Evolutionary conservation across 331 rosid species (phyloP).

Genomic region (Dryas integrifolia): DNA sequence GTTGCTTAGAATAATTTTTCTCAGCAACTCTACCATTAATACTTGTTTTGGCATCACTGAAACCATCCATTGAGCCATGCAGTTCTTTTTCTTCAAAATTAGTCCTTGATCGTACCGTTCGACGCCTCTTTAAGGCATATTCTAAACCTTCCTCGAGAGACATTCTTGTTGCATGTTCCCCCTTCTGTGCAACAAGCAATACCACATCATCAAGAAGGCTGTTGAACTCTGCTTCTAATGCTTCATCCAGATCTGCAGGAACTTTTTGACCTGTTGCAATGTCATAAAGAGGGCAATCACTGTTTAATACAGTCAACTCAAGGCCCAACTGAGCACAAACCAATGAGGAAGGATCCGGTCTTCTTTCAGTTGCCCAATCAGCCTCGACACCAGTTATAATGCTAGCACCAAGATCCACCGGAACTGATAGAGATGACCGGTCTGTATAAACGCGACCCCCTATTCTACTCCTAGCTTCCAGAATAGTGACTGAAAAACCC

Average conservation of each 20-base stretch:
- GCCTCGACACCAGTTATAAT: constrained; percentile 99
- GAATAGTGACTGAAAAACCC: constrained; percentile 71
- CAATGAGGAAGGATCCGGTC: constrained; percentile 98
- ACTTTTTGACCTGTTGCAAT: constrained; percentile 72
- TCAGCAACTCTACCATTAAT: constrained; percentile 24
- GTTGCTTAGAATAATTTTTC: constrained; percentile 36
- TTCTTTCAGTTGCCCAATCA: constrained; percentile 94
- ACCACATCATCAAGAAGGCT: constrained; percentile 95
- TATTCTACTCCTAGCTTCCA: constrained; percentile 89
- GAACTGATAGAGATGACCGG: constrained; percentile 83
- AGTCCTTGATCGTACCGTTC: constrained; percentile 44
- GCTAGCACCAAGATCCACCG: constrained; percentile 99
- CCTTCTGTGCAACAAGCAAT: constrained; percentile 76
- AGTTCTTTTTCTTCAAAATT: constrained; percentile 45
- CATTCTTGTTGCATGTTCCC: constrained; percentile 80
- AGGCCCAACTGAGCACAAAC: constrained; percentile 96
- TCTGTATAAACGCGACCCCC: constrained; percentile 98
- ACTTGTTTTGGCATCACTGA: constrained; percentile 31
- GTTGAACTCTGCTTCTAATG: constrained; percentile 90
- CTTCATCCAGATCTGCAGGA: constrained; percentile 90
- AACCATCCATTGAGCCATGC: constrained; percentile 30
- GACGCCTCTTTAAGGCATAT: constrained; percentile 81
- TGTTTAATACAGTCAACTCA: constrained; percentile 79
- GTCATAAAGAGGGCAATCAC: constrained; percentile 98
- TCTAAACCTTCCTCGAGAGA: constrained; percentile 99